Evolutionary conservation across 495 filamentous ascomycete species (phyloP).

Genomic region (Elasticomyces elasticus): DNA sequence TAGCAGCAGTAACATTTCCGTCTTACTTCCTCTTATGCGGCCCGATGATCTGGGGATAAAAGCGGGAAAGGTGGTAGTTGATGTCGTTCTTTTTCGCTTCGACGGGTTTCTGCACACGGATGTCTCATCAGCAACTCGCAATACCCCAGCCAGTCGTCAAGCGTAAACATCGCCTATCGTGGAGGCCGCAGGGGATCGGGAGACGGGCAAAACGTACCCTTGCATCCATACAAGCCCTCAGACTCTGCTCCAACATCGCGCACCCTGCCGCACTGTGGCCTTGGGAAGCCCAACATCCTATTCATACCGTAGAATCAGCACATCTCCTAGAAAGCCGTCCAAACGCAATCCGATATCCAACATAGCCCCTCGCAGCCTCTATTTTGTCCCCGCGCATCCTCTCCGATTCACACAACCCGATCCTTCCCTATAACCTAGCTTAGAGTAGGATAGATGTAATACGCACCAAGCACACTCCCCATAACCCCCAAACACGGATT

Average conservation of each 20-base stretch:
- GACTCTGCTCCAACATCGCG: conserved; percentile 63
- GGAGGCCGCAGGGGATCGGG: background rate
- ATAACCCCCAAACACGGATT: conserved; percentile 80
- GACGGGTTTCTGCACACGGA: conserved; percentile 45
- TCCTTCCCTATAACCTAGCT: background rate
- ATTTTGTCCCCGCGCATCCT: background rate
- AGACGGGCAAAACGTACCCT: conserved; percentile 42
- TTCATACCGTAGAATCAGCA: conserved; percentile 5
- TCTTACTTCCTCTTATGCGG: conserved; percentile 58
- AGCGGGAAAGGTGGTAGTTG: conserved; percentile 85
- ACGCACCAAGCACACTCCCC: conserved; percentile 80
- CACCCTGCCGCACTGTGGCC: conserved; percentile 68
- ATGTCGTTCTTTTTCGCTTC: conserved; percentile 69
- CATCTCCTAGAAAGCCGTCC: background rate
- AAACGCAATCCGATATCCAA: no score
- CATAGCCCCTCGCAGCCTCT: background rate
- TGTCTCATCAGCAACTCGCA: background rate
- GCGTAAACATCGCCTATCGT: background rate
- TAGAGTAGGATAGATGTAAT: no score
- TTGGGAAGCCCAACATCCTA: conserved; percentile 90
- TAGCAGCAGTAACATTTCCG: no score
- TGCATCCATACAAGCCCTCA: conserved; percentile 89
- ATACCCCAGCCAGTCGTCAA: no score
- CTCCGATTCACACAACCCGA: background rate
- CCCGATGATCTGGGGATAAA: conserved; percentile 69